A percentile compares a stretch with the other conserved stretches of the same genome.
Conservation (phyloP, 169 alveolate species). For the Plasmodium berghei region DNA sequence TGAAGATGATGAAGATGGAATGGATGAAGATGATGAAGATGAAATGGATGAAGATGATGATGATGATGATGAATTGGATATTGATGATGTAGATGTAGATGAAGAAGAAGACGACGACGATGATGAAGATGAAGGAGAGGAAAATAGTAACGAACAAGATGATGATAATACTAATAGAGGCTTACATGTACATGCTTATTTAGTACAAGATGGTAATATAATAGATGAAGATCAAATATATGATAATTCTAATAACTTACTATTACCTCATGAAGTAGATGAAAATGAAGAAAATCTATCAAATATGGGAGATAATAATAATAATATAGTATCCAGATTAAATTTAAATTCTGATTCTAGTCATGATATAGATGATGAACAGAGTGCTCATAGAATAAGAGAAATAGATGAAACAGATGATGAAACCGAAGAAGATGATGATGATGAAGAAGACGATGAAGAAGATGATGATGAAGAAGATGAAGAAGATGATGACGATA, state of each 20-base stretch:
- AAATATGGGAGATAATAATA: constrained; percentile 22
- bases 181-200: constrained; percentile 80
- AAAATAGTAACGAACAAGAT: constrained; percentile 41
- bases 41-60: constrained; percentile 74
- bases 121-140: constrained; percentile 27
- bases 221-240: constrained; percentile 78
- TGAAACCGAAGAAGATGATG: constrained; percentile 41
- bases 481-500: constrained; percentile 47
- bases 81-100: constrained; percentile 56
- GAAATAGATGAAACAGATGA: constrained; percentile 71
- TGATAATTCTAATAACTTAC: constrained; percentile 77
- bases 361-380: constrained; percentile 46
- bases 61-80: constrained; percentile 49
- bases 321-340: constrained; percentile 56
- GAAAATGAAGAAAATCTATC: constrained; percentile 79
- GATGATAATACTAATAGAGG: constrained; percentile 75
- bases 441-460: constrained; percentile 61
- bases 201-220: constrained; percentile 78
- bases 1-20: constrained; percentile 73
- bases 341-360: constrained; percentile 58
- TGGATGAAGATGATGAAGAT: constrained; percentile 72
- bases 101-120: constrained; percentile 78
- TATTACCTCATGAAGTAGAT: constrained; percentile 86
- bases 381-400: constrained; percentile 36
- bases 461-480: constrained; percentile 63